Evolutionary conservation across 805 yeast species (phyloP), one percentile per base, ranked within the genome.

Genomic region (Phaffomyces antillensis): DNA sequence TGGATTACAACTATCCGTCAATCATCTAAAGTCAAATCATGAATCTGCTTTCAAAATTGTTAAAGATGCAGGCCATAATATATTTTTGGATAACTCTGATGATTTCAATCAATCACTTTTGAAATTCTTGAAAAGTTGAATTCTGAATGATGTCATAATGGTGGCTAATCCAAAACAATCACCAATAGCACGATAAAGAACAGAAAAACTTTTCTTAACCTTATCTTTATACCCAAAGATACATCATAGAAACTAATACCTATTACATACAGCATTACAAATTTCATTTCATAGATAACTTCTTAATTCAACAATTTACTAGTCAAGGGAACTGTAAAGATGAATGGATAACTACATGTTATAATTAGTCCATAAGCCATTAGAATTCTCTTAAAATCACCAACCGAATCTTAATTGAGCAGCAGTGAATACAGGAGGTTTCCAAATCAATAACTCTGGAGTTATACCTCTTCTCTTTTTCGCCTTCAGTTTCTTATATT

Each of bases 351-450:
- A 20, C 23, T 16, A 34, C n/a, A 34, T 9, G 8, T 8, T 34
- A 18, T 11, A 8, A 33, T 17, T 12, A 34, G 24, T 18, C 7
- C 37, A 34, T 34, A 11, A 17, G 12, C 23, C 26, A 15, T 35
- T 20, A 20, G 13, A 13, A 9, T 20, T 18, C 7, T 17, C 5
- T 28, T 11, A 28, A 15, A 2, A 66, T 28, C 65, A 90, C 96
- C 97, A 90, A 4, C 96, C 97, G 66, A 93, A 93, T 56, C 97
- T 73, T 58, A 93, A 70, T 70, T 93, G 98, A 43, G 96, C 90
- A 23, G 97, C 96, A 4, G 97, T 91, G 62, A 86, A 66, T 4
- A 86, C 84, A 0, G 99, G 99, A 9, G 99, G 98, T 52, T 83
- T 86, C 99, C 99, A 93, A 16, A 73, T 70, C 46, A 93, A 71